Evolutionary conservation across 31 red algal species (phyloP).

Genomic region (Asparagopsis taxiformis): DNA sequence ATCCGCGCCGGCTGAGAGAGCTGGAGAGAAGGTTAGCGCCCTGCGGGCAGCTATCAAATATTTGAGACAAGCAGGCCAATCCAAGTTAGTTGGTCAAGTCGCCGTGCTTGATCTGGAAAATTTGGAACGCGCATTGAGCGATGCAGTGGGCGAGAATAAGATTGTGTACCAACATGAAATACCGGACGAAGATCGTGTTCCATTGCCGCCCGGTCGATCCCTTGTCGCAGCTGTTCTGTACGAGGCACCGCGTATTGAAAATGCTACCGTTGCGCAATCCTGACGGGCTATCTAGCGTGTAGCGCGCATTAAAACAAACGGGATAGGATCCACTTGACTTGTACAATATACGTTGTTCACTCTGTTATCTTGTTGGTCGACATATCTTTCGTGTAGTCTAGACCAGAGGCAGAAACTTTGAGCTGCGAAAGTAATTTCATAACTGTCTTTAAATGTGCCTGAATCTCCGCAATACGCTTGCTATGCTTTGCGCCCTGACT

Average conservation of each 20-base stretch:
- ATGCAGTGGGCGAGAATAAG: conserved; percentile 16
- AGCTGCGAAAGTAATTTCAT: conserved; percentile 17
- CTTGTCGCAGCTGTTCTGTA: background rate
- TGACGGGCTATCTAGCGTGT: background rate
- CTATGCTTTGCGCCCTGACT: conserved; percentile 8
- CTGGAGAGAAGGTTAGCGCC: conserved; percentile 1
- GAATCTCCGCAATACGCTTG: conserved; percentile 24
- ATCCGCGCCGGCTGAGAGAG: background rate
- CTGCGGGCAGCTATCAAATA: background rate
- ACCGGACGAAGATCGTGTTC: background rate
- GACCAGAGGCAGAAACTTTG: background rate
- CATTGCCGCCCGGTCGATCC: conserved; percentile 13
- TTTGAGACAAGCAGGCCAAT: background rate
- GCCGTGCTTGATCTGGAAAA: conserved; percentile 13
- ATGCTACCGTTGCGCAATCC: background rate
- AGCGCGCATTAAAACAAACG: background rate
- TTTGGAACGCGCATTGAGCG: conserved; percentile 1
- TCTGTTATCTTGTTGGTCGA: background rate
- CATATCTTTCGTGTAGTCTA: background rate
- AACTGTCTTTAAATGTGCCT: conserved; percentile 19
- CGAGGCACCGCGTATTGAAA: background rate
- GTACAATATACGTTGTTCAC: background rate
- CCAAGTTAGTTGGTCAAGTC: background rate
- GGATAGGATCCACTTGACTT: no score
- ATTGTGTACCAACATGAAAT: conserved; percentile 24